Base-by-base conservation (phyloP, 1,284 basidiomycete species). In the Rhodotorula sp. region DNA sequence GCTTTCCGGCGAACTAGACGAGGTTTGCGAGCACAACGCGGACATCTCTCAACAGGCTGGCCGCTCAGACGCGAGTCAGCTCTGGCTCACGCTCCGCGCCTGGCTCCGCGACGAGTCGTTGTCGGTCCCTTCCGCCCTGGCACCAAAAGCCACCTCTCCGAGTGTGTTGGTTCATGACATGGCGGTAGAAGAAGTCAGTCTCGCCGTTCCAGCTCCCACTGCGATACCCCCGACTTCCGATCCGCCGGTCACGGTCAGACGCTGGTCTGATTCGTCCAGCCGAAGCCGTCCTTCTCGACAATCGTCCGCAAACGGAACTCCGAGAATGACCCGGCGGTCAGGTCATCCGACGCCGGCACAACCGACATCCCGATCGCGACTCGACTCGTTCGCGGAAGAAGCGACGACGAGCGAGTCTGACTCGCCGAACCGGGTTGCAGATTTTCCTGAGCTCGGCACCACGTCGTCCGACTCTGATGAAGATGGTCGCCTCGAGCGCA, bases 321-420 rank as follows among this genome's bases (percentile, higher is more conserved):
- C 51, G 3, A n/a, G 42, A 5, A 26, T 55, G 42, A 12, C 8
- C 51, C 60, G 15, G 24, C 33, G 30, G 24, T 61, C 60, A 5
- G 29, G 26, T 14, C 22, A 24, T 24, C 30, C 45, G 30, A 30
- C 30, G 3, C 45, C 48, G 22, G 60, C 22, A 7, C 6, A 14
- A 6, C 12, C 48, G 10, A 54, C 37, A 18, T 59, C 58, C 60
- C 33, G 33, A 24, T 26, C 51, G 42, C 24, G 22, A 4, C 69
- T 72, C 57, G 67, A 68, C 55, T 65, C 60, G 45, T 72, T 73
- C 53, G 66, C 69, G 14, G 71, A 75, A 29, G 73, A 73, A 37
- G 68, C 71, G 44, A 69, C 64, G 15, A 59, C 67, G 49, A 68
- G 67, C 55, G 73, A 75, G 46, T 64, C 62, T 1, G 64, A 62